Evolutionary conservation across 225 moss, liverwort and hornwort species (phyloP), one percentile per base, ranked within the genome.

Genomic region (Bryoerythrophyllum caledonicum): DNA sequence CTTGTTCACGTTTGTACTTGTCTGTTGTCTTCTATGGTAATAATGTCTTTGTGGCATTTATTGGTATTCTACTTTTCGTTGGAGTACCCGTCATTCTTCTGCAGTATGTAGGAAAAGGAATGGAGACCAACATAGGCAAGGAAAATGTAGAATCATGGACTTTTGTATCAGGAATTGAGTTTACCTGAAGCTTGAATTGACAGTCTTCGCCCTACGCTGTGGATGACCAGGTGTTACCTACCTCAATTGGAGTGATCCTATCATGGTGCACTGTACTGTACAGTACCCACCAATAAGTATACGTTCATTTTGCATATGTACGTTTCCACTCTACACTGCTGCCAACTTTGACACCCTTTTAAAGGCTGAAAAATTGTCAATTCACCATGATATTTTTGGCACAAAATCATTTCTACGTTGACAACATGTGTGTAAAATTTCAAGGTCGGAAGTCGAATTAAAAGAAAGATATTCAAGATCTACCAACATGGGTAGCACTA

Each of bases 191-290:
- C 46, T 54, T 60, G 35, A 65, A 66, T 48, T 83, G 60, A 83
- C 46, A 67, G 11, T 74, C 57, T 70, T 24, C 17, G 17, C 49
- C 49, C 3, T 82, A 41, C 80, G 73, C 13, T 64, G 46, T 83
- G 80, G 76, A 64, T 6, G 58, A 68, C 35, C 63, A 76, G 76
- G 80, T 69, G 76, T 21, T 63, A 67, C 38, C 49, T 28, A 48
- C 13, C 30, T 30, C 48, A 71, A 65, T 65, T 60, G 72, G 63
- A 44, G 53, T 46, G 28, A 67, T 46, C 24, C 40, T 67, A 26
- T 66, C 14, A 57, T 35, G 35, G 55, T 56, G 20, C 30, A 21
- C 28, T 20, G 23, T n/a, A n/a, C n/a, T n/a, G n/a, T n/a, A n/a
- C n/a, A n/a, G n/a, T n/a, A n/a, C n/a, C n/a, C n/a, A n/a, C n/a